phyloP scores from a whole-genome alignment of 371 early-diverging fungal genomes.

The Saksenaea oblongispora region DNA sequence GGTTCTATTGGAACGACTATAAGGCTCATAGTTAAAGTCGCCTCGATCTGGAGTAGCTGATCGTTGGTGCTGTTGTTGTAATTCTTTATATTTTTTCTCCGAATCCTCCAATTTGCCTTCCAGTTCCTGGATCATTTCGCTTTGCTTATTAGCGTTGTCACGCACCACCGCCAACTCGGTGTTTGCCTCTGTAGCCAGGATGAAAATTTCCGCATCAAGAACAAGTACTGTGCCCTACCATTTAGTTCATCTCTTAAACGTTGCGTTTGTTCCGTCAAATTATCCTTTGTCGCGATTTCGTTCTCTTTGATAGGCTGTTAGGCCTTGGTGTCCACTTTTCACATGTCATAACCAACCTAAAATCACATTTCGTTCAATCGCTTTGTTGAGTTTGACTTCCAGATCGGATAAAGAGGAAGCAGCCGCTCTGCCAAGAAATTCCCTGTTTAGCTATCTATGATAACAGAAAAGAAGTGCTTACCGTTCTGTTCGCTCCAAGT shows the following conservation, averaged over 20 bases:
- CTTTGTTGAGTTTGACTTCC: conserved; percentile 69
- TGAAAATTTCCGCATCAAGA: not conserved
- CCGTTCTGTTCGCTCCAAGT: conserved; percentile 71
- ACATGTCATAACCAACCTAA: conserved; percentile 34
- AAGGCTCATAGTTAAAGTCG: conserved; percentile 28
- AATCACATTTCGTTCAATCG: conserved; percentile 69
- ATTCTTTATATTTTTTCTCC: conserved; percentile 25
- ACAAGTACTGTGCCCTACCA: conserved; percentile 32
- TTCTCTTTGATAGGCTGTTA: conserved; percentile 30
- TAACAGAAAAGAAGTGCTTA: conserved; percentile 14
- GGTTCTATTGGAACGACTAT: conserved; percentile 24
- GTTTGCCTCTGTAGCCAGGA: conserved; percentile 43
- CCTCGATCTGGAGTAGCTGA: conserved; percentile 28
- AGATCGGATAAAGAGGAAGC: conserved; percentile 71
- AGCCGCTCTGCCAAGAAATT: conserved; percentile 52
- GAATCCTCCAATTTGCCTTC: conserved; percentile 39
- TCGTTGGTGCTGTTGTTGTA: conserved; percentile 24
- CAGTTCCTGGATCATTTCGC: conserved; percentile 33
- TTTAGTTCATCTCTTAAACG: conserved; percentile 78
- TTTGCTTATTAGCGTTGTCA: conserved; percentile 41
- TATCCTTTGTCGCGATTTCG: conserved; percentile 70
- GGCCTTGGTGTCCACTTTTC: not conserved
- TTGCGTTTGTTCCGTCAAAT: conserved; percentile 73
- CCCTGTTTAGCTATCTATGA: not conserved
- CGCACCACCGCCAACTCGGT: conserved; percentile 61